A percentile compares a stretch with the other conserved stretches of the same genome.
phyloP scores from a whole-genome alignment of 2,329 filamentous ascomycete genomes.

The Thelonectria blattea region DNA sequence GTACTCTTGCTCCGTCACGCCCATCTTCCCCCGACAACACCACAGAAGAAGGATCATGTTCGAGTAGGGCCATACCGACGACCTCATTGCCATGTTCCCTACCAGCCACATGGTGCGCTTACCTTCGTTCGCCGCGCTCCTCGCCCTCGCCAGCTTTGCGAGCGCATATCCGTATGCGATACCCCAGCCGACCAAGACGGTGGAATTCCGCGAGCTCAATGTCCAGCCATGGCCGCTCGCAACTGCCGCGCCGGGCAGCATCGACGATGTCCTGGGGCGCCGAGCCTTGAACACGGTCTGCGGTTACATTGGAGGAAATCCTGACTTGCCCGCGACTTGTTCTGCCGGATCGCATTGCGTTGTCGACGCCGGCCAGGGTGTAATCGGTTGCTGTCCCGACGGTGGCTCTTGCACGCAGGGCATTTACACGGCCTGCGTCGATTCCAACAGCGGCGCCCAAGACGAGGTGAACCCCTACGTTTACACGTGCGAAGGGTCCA shows the following conservation, averaged over 20 bases:
- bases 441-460: conserved; percentile 56
- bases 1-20: conserved; percentile 5
- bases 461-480: conserved; percentile 62
- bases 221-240: conserved; percentile 51
- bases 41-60: conserved; percentile 27
- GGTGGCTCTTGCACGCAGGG: conserved; percentile 57
- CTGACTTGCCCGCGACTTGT: conserved; percentile 61
- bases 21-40: conserved; percentile 14
- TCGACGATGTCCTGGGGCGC: conserved; percentile 42
- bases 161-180: conserved; percentile 49
- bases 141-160: conserved; percentile 44
- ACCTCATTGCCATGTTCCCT: conserved; percentile 32
- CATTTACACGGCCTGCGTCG: conserved; percentile 64
- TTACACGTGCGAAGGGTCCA: conserved; percentile 57
- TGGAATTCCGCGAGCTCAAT: conserved; percentile 46
- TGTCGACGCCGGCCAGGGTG: conserved; percentile 54
- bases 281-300: conserved; percentile 61
- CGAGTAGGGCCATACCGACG: conserved; percentile 29
- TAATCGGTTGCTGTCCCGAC: conserved; percentile 64
- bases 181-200: conserved; percentile 48
- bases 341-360: conserved; percentile 64
- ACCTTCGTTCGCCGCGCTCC: conserved; percentile 43
- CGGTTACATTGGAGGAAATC: conserved; percentile 61
- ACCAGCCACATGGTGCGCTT: conserved; percentile 44
- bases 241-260: conserved; percentile 43